phyloP scores from a whole-genome alignment of 2,329 filamentous ascomycete species.

The Exophiala alcalophila region DNA sequence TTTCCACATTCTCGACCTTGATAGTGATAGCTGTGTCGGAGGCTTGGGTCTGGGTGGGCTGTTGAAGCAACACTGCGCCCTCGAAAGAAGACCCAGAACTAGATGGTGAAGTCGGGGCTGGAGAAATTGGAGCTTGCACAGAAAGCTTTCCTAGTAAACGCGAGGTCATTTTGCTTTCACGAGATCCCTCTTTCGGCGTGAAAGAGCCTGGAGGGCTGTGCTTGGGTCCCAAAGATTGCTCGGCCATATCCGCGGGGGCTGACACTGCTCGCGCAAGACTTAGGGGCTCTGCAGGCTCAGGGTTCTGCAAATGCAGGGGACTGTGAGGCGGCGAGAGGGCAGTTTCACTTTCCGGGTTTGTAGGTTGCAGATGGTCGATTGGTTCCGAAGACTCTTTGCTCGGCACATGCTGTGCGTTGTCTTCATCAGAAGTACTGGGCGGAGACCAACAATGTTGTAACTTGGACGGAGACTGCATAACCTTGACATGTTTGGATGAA shows the following conservation, averaged over 20 bases:
- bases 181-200: neutral
- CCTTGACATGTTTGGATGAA: conserved; percentile 19
- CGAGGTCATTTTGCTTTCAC: conserved; percentile 19
- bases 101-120: conserved; percentile 27
- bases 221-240: neutral
- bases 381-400: conserved; percentile 3
- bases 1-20: conserved; percentile 29
- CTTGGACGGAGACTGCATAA: conserved; percentile 29
- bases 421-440: conserved; percentile 21
- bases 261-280: neutral
- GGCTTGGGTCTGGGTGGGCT: neutral
- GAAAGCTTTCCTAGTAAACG: conserved; percentile 18
- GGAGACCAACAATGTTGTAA: conserved; percentile 32
- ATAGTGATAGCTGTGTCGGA: conserved; percentile 20
- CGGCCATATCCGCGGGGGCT: neutral
- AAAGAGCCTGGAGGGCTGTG: conserved; percentile 2
- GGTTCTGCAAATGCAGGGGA: conserved; percentile 6
- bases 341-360: conserved; percentile 2
- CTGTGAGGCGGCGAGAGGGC: conserved; percentile 28
- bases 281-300: conserved; percentile 1
- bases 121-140: conserved; percentile 16
- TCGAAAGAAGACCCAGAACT: conserved; percentile 20
- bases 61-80: neutral
- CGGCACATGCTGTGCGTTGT: conserved; percentile 3
- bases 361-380: neutral